Conservation (phyloP, 257 asterid species). For the Scutellaria barbata region DNA sequence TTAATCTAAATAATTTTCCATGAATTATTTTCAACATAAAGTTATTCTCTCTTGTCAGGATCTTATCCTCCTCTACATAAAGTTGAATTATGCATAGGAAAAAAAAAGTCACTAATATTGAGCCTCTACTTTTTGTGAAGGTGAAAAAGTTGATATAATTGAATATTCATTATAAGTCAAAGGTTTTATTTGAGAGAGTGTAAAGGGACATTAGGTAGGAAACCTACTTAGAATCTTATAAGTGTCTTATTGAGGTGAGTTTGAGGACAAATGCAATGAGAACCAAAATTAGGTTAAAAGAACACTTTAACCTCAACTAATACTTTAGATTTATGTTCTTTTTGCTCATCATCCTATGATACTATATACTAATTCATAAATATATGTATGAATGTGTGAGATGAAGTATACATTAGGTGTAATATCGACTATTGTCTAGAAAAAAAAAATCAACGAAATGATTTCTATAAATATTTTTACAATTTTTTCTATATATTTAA, state of each 20-base stretch:
- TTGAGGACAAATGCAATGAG: constrained; percentile 26
- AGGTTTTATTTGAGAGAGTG: constrained; percentile 24
- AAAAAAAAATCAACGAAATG: too few species aligned
- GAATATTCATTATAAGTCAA: constrained; percentile 32
- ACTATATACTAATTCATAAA: too few species aligned
- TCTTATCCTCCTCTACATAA: background rate
- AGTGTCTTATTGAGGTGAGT: constrained; percentile 24
- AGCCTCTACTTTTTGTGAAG: constrained; percentile 18
- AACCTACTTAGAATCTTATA: constrained; percentile 32
- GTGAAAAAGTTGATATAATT: constrained; percentile 13
- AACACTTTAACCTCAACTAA: constrained; percentile 38
- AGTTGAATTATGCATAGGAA: background rate
- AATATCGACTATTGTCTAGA: background rate
- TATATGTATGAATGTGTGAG: too few species aligned
- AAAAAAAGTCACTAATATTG: background rate
- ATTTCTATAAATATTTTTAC: too few species aligned
- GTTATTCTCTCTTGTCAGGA: background rate
- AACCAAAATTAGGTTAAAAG: constrained; percentile 44
- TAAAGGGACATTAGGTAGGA: constrained; percentile 33
- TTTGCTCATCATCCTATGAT: constrained; percentile 8
- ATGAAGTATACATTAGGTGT: too few species aligned
- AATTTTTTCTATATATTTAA: too few species aligned
- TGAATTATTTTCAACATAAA: too few species aligned
- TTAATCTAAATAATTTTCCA: too few species aligned
- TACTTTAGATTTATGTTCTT: constrained; percentile 16